A percentile compares a stretch with the other conserved stretches of the same genome.
Conservation (phyloP, 2,329 filamentous ascomycete species). For the Apiospora aurea region DNA sequence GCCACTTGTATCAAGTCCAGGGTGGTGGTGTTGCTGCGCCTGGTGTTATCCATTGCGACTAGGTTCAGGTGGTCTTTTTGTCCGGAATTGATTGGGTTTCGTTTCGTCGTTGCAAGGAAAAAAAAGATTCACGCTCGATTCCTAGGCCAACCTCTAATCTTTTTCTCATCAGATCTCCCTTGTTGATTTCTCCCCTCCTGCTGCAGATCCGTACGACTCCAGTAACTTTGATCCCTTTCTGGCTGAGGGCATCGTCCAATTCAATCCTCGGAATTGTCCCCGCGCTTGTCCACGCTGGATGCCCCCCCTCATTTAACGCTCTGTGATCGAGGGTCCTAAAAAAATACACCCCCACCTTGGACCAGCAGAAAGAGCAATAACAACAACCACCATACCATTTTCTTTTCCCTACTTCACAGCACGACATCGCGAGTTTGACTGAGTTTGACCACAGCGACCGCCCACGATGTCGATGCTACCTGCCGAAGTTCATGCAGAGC, state of each 20-base stretch:
- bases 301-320: constrained; percentile 20
- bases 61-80: constrained; percentile 11
- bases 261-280: constrained; percentile 8
- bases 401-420: constrained; percentile 3
- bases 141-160: constrained; percentile 2
- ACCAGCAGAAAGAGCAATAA: constrained; percentile 13
- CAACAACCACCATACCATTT: constrained; percentile 5
- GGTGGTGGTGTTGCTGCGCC: constrained; percentile 13
- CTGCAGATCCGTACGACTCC: background rate
- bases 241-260: background rate
- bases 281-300: constrained; percentile 16
- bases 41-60: constrained; percentile 5
- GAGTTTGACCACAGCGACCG: constrained; percentile 10
- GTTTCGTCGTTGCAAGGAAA: background rate
- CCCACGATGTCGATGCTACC: constrained; percentile 82
- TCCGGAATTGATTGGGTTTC: constrained; percentile 6
- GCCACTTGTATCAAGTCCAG: constrained; percentile 14
- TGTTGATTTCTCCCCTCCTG: constrained; percentile 1
- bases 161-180: background rate
- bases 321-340: constrained; percentile 20
- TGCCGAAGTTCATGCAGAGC: constrained; percentile 82
- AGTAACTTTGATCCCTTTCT: constrained; percentile 5
- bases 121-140: constrained; percentile 18
- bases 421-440: constrained; percentile 22
- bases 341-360: constrained; percentile 23